Evolutionary conservation across 495 filamentous ascomycete genomes (phyloP).

Genomic region (Letharia columbiana): DNA sequence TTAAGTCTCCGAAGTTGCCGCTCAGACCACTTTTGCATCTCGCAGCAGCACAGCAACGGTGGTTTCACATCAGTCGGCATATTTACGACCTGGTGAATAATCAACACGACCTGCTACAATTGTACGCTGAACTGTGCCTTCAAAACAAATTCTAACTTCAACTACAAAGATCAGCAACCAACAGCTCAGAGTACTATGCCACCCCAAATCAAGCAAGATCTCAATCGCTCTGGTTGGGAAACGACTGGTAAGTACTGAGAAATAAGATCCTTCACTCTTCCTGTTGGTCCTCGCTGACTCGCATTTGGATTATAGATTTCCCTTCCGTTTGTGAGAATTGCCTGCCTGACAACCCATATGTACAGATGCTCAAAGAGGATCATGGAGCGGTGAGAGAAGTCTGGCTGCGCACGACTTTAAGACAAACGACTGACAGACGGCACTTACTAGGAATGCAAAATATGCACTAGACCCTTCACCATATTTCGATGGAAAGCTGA

Average conservation of each 20-base stretch:
- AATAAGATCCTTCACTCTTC: constrained; percentile 42
- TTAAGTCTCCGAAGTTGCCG: not conserved
- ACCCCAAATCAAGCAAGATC: constrained; percentile 82
- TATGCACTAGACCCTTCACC: constrained; percentile 93
- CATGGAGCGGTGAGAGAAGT: constrained; percentile 61
- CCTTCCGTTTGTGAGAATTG: constrained; percentile 65
- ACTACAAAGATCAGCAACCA: not conserved
- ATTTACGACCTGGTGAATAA: not conserved
- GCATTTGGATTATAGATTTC: constrained; percentile 33
- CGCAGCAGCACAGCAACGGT: no score
- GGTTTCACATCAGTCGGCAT: not conserved
- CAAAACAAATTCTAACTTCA: not conserved
- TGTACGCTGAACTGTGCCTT: not conserved
- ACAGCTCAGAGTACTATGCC: constrained; percentile 38
- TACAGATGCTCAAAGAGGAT: constrained; percentile 97
- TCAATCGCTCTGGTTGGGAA: constrained; percentile 95
- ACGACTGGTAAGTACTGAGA: constrained; percentile 64
- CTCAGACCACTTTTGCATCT: not conserved
- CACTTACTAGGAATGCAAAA: constrained; percentile 49
- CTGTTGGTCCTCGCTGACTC: constrained; percentile 2
- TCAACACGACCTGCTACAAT: not conserved
- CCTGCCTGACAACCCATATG: constrained; percentile 92
- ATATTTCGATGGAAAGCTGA: constrained; percentile 92
- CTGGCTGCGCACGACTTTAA: not conserved
- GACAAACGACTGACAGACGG: not conserved